phyloP scores from a whole-genome alignment of 495 filamentous ascomycete genomes.

The Penicillium longicatenatum region DNA sequence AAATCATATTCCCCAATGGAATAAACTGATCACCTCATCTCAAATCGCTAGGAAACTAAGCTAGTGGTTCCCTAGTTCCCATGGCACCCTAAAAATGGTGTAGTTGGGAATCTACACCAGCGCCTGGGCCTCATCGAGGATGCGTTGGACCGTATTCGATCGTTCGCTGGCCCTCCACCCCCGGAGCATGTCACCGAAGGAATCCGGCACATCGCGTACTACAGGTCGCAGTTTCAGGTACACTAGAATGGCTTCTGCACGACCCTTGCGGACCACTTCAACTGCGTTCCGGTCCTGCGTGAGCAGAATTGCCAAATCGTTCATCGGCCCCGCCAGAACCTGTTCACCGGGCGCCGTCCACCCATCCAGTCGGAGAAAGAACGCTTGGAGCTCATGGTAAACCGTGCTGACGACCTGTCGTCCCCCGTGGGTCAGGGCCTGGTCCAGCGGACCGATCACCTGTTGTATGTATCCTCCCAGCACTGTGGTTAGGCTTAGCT shows the following conservation, averaged over 20 bases:
- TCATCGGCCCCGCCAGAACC: constrained; percentile 30
- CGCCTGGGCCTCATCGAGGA: constrained; percentile 41
- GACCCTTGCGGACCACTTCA: constrained; percentile 43
- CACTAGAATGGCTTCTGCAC: constrained; percentile 39
- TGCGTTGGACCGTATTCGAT: constrained; percentile 37
- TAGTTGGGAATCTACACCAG: background rate
- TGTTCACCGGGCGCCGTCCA: constrained; percentile 27
- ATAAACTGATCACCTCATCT: constrained; percentile 2
- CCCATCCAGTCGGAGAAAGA: constrained; percentile 40
- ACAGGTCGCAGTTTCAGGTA: constrained; percentile 38
- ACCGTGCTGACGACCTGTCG: constrained; percentile 45
- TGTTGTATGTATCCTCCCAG: constrained; percentile 35
- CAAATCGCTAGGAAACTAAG: background rate
- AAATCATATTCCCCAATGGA: too few relatives aligned
- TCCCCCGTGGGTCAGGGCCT: constrained; percentile 38
- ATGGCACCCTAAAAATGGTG: background rate
- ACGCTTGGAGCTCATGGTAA: constrained; percentile 44
- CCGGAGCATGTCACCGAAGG: constrained; percentile 24
- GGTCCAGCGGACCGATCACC: constrained; percentile 33
- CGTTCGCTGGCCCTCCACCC: constrained; percentile 42
- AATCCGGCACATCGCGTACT: constrained; percentile 26
- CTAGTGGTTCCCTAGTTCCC: background rate
- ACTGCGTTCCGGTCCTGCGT: constrained; percentile 40
- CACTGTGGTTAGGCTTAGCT: constrained; percentile 35
- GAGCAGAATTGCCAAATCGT: constrained; percentile 34